Conservation (phyloP, 1,284 basidiomycete genomes). For the Polyporus tsugae region DNA sequence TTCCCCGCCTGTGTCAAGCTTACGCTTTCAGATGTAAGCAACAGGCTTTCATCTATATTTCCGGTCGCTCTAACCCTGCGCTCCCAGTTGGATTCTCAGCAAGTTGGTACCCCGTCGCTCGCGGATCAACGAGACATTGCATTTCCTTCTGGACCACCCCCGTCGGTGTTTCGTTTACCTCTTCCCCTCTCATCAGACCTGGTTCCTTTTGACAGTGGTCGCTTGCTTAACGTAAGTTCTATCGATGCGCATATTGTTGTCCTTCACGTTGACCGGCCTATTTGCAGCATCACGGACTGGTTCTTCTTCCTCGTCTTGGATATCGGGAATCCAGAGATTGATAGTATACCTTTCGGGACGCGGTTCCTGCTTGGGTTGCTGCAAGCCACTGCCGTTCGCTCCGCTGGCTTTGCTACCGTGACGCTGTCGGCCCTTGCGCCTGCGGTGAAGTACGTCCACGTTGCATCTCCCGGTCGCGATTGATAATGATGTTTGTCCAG, state of each 20-base stretch:
- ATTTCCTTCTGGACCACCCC: conserved; percentile 96
- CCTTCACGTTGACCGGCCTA: neutral
- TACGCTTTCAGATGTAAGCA: conserved; percentile 72
- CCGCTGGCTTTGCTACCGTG: conserved; percentile 88
- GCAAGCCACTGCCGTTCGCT: conserved; percentile 85
- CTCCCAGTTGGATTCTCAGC: conserved; percentile 74
- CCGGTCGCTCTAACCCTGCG: conserved; percentile 11
- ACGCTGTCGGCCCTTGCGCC: conserved; percentile 76
- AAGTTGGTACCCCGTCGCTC: conserved; percentile 70
- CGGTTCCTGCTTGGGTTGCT: conserved; percentile 73
- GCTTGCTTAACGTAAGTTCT: conserved; percentile 70
- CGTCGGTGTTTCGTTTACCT: conserved; percentile 94
- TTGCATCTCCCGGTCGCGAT: neutral
- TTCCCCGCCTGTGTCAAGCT: conserved; percentile 42
- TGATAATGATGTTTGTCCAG: conserved; percentile 38
- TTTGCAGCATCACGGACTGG: conserved; percentile 66
- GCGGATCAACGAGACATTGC: conserved; percentile 80
- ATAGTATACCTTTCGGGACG: conserved; percentile 74
- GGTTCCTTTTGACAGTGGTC: conserved; percentile 83
- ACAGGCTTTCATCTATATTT: neutral
- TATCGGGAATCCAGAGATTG: conserved; percentile 81
- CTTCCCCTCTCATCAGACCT: conserved; percentile 95
- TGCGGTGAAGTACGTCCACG: conserved; percentile 60
- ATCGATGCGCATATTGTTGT: neutral
- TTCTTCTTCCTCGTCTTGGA: conserved; percentile 91